Conservation (phyloP, 306 rosid species). For the Cicer chorassanicum region DNA sequence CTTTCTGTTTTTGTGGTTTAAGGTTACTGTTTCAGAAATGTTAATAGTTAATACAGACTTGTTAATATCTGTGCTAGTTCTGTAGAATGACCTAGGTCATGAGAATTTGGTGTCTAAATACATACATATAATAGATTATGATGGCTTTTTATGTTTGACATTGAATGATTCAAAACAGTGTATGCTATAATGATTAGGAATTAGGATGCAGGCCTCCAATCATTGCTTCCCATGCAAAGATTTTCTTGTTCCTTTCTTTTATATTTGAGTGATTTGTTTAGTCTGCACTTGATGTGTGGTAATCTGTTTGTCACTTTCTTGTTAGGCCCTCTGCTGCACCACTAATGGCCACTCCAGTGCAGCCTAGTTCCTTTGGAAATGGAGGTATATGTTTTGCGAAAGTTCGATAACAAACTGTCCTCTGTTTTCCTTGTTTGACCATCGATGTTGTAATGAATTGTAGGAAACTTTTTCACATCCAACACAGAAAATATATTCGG, state of each 20-base stretch:
- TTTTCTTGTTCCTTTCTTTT: conserved; percentile 33
- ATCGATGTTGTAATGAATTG: conserved; percentile 47
- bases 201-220: conserved; percentile 29
- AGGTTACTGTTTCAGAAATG: conserved; percentile 21
- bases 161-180: conserved; percentile 25
- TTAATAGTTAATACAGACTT: conserved; percentile 15
- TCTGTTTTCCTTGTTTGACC: conserved; percentile 38
- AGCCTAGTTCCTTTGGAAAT: conserved; percentile 49
- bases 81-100: conserved; percentile 32
- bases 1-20: conserved; percentile 20
- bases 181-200: conserved; percentile 38
- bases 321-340: conserved; percentile 66
- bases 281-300: conserved; percentile 25
- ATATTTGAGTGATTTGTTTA: conserved; percentile 23
- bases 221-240: conserved; percentile 20
- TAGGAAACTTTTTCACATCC: conserved; percentile 51
- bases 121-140: conserved; percentile 16
- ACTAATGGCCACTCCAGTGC: conserved; percentile 45
- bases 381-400: conserved; percentile 44
- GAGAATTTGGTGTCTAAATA: conserved; percentile 27
- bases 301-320: conserved; percentile 41
- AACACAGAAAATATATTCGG: conserved; percentile 45
- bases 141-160: conserved; percentile 19
- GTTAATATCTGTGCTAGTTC: conserved; percentile 31
- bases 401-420: conserved; percentile 10